These are phyloP conservation scores for Solanum gandarillasii DNA, from an alignment of 257 asterid species.

Conservation along the genomic window DNA sequence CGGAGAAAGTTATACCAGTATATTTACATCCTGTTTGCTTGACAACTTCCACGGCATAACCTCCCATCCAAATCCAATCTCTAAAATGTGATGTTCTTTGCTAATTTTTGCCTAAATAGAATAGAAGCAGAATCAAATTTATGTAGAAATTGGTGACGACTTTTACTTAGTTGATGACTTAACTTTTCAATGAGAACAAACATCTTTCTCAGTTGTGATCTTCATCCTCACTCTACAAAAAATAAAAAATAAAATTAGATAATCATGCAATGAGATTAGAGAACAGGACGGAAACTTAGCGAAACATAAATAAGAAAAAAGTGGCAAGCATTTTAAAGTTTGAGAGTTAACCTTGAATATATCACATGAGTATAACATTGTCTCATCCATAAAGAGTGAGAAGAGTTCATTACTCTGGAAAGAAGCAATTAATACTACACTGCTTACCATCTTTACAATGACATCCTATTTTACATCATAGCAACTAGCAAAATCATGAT, in stretches of 20 bases:
- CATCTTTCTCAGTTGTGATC: conserved; percentile 64
- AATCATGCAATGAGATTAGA: background rate
- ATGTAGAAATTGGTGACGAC: too few species aligned
- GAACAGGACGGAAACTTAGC: background rate
- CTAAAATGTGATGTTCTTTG: too few species aligned
- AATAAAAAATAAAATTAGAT: background rate
- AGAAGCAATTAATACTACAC: too few species aligned
- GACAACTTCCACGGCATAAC: too few species aligned
- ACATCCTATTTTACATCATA: too few species aligned
- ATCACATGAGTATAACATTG: conserved; percentile 80
- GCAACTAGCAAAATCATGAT: conserved; percentile 3
- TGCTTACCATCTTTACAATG: too few species aligned
- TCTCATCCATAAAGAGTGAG: conserved; percentile 1
- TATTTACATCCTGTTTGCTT: too few species aligned
- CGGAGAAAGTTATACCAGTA: too few species aligned
- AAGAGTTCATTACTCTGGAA: conserved; percentile 74
- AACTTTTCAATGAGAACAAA: conserved; percentile 66
- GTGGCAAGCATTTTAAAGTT: background rate
- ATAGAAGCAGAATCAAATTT: too few species aligned
- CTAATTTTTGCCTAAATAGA: too few species aligned
- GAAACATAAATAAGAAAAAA: too few species aligned
- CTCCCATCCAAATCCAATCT: too few species aligned
- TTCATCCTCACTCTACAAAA: conserved; percentile 41
- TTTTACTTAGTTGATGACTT: background rate
- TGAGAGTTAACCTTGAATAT: conserved; percentile 51